Conservation (phyloP, 2,329 filamentous ascomycete genomes). For the Colletotrichum australisinense region DNA sequence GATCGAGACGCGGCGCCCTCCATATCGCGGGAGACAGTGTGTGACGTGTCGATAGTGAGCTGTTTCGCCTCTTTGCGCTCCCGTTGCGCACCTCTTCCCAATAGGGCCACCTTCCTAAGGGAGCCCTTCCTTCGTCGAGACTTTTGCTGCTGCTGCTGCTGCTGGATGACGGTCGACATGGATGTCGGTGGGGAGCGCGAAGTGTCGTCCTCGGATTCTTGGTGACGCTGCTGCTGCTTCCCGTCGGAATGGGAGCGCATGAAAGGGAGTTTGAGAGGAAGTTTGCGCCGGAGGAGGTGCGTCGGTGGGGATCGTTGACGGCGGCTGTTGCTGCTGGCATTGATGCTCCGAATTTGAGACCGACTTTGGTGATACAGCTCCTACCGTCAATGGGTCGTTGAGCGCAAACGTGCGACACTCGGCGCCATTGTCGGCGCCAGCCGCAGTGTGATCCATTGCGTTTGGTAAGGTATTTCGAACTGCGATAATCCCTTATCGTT, state of each 20-base stretch:
- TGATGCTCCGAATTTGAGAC: background rate
- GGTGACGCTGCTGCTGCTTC: constrained; percentile 37
- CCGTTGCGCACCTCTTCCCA: constrained; percentile 77
- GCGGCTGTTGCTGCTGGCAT: background rate
- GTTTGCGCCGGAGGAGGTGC: constrained; percentile 69
- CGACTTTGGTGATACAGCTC: background rate
- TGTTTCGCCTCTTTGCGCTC: constrained; percentile 66
- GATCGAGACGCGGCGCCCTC: background rate
- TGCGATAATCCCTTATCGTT: constrained; percentile 28
- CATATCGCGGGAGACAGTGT: constrained; percentile 39
- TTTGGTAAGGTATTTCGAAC: background rate
- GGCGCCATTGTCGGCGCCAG: background rate
- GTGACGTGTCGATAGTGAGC: constrained; percentile 55
- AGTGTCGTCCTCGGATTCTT: constrained; percentile 47
- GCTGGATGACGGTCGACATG: constrained; percentile 50
- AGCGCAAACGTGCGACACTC: background rate
- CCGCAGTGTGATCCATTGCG: constrained; percentile 15
- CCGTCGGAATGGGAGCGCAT: constrained; percentile 59
- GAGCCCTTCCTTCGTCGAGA: constrained; percentile 82
- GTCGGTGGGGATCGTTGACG: constrained; percentile 39
- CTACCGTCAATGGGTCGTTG: background rate
- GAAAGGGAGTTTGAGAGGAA: constrained; percentile 77
- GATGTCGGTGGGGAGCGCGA: constrained; percentile 39
- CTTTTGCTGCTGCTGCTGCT: constrained; percentile 54
- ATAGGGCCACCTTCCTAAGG: constrained; percentile 85